These are phyloP conservation scores for Colletotrichum echinochloae DNA, from an alignment of 2,329 filamentous ascomycete species.

Conservation along the genomic window DNA sequence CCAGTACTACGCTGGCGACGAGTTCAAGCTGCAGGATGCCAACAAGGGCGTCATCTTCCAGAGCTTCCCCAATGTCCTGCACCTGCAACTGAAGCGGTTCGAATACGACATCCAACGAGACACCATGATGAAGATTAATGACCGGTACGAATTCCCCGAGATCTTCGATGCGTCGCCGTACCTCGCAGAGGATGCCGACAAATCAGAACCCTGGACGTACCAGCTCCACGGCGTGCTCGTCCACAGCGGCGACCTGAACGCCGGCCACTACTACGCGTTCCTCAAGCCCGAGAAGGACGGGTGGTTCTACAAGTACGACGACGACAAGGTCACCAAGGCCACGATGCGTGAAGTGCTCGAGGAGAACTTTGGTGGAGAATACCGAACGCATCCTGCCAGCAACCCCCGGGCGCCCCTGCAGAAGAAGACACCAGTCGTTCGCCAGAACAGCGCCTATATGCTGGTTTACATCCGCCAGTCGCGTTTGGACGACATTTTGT, in stretches of 20 bases:
- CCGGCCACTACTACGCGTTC: slow-evolving; percentile 98
- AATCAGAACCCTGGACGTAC: slow-evolving; percentile 89
- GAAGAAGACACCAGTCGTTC: slow-evolving; percentile 70
- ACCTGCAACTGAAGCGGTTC: slow-evolving; percentile 96
- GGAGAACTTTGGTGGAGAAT: slow-evolving; percentile 96
- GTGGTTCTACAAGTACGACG: slow-evolving; percentile 96
- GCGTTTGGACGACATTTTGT: slow-evolving; percentile 84
- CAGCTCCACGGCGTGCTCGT: slow-evolving; percentile 95
- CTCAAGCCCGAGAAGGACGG: slow-evolving; percentile 93
- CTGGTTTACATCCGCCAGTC: slow-evolving; percentile 95
- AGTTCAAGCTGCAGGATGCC: slow-evolving; percentile 93
- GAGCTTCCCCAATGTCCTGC: slow-evolving; percentile 91
- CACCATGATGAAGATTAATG: slow-evolving; percentile 99
- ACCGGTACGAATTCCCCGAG: slow-evolving; percentile 90
- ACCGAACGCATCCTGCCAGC: slow-evolving; percentile 63
- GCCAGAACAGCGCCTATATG: slow-evolving; percentile 94
- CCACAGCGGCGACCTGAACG: slow-evolving; percentile 95
- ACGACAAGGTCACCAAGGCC: slow-evolving; percentile 95
- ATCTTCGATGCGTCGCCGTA: slow-evolving; percentile 87
- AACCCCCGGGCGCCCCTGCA: slow-evolving; percentile 58
- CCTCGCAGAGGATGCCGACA: slow-evolving; percentile 86
- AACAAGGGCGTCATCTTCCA: slow-evolving; percentile 98
- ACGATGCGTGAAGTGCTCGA: slow-evolving; percentile 92
- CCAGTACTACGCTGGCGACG: slow-evolving; percentile 93
- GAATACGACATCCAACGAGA: slow-evolving; percentile 97